Evolutionary conservation across 345 rosid genomes (phyloP), one percentile per base, ranked within the genome.

Genomic region (Arabis alpina): DNA sequence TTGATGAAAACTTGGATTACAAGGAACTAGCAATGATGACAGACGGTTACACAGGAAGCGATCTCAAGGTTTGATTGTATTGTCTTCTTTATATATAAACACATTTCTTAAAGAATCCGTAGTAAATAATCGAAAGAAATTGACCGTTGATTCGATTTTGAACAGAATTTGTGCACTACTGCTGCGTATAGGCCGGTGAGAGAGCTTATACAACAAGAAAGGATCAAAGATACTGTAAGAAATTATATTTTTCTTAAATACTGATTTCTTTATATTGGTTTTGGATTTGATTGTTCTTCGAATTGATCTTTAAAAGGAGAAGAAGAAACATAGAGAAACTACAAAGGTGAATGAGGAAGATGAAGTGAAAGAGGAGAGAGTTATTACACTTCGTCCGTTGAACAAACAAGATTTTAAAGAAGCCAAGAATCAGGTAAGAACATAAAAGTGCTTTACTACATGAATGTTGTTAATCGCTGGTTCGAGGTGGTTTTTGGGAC

Each of bases 151-250:
- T 23, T 61, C 5, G 3, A 9, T 30, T 19, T 19, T 54, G 54
- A 63, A 76, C 80, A 91, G 97, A 89, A 87, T 73, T 72, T 91
- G 13, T 91, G 97, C 76, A 82, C 91, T n/a, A 91, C 97, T 16
- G 97, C 97, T 45, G 96, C 96, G 11, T 91, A 88, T 77, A 76
- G 90, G 47, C 96, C 92, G 3, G 91, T 91, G 40, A 84, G 97
- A 68, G 93, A 91, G 81, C 82, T 91, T 43, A 89, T 91, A 73
- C 84, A 86, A 47, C 89, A 91, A 69, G 97, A 89, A 67, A 80
- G 91, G 72, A 64, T 77, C n/a, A 91, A 87, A 82, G 97, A 79
- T 66, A 36, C 72, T 73, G 97, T 85, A 49, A 75, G 81, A 34
- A 25, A 5, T 12, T 32, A 28, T 3, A 28, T 8, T 42, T 27